phyloP scores from a whole-genome alignment of 179 eudicot species.

The Carnegiea gigantea region DNA sequence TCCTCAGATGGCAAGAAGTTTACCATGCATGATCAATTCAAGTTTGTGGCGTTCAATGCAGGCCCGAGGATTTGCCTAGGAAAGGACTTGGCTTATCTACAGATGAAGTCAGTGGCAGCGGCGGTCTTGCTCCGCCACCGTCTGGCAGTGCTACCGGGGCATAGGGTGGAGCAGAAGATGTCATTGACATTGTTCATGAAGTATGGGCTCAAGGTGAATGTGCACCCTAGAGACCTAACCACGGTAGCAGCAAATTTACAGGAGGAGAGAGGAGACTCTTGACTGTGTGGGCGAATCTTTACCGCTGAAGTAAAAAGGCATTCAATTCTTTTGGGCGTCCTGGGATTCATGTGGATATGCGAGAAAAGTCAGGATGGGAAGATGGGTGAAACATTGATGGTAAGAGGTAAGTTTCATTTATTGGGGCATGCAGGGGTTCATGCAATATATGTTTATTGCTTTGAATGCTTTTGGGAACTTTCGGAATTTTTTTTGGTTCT shows the following conservation, averaged over 20 bases:
- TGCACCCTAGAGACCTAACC: conserved; percentile 58
- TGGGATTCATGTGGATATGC: conserved; percentile 7
- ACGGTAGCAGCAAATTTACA: conserved; percentile 25
- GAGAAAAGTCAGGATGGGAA: conserved; percentile 1
- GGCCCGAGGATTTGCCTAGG: conserved; percentile 81
- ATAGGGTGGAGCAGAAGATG: conserved; percentile 87
- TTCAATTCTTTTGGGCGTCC: conserved; percentile 1
- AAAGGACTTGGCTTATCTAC: conserved; percentile 71
- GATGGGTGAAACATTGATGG: conserved; percentile 1
- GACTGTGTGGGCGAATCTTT: neutral
- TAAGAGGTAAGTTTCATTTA: conserved; percentile 24
- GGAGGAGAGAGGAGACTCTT: conserved; percentile 15
- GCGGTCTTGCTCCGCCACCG: conserved; percentile 71
- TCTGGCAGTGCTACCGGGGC: conserved; percentile 49
- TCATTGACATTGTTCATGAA: conserved; percentile 87
- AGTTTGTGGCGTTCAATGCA: conserved; percentile 83
- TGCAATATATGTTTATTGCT: conserved; percentile 21
- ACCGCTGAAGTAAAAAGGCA: neutral
- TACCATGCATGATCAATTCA: conserved; percentile 57
- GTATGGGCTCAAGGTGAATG: conserved; percentile 67
- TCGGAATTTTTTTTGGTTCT: neutral
- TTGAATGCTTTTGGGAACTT: conserved; percentile 17
- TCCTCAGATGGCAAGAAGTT: conserved; percentile 49
- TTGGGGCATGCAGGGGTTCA: conserved; percentile 18
- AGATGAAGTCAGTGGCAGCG: conserved; percentile 82